A percentile compares a stretch with the other conserved stretches of the same genome.
Evolutionary conservation across 257 asterid genomes (phyloP).

Genomic region (Plantago ovata): DNA sequence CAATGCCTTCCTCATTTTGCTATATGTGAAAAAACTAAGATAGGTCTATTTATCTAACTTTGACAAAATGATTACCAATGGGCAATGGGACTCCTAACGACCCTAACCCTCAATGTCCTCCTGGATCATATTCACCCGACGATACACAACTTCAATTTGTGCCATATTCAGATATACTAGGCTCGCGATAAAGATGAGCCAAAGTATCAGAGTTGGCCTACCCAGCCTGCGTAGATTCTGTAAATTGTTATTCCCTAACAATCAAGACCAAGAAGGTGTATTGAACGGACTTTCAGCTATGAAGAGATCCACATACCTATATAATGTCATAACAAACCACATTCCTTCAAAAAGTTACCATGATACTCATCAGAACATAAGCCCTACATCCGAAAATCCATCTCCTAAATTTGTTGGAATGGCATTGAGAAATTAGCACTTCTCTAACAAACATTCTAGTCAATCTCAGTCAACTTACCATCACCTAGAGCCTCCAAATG

Average conservation of each 20-base stretch:
- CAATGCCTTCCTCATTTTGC: constrained; percentile 7
- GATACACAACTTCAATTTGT: constrained; percentile 2
- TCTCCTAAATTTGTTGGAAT: too few relatives aligned
- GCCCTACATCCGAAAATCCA: neutral
- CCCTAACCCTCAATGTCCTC: constrained; percentile 4
- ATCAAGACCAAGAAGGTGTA: too few relatives aligned
- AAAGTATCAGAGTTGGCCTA: neutral
- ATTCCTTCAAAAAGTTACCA: too few relatives aligned
- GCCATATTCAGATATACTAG: neutral
- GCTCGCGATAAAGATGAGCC: neutral
- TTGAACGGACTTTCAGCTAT: too few relatives aligned
- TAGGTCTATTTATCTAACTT: constrained; percentile 2
- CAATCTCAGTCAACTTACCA: too few relatives aligned
- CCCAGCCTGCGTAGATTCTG: too few relatives aligned
- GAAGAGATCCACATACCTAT: too few relatives aligned
- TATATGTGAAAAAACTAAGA: constrained; percentile 1
- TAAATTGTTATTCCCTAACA: neutral
- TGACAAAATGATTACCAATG: neutral
- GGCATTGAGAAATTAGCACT: neutral
- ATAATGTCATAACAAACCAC: too few relatives aligned
- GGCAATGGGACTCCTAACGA: neutral
- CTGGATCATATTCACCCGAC: constrained; percentile 16
- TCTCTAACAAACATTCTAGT: neutral
- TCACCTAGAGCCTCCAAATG: too few relatives aligned
- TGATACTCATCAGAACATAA: neutral